phyloP scores from a whole-genome alignment of 1,284 basidiomycete species.

The Cystobasidiaceae sp. region DNA sequence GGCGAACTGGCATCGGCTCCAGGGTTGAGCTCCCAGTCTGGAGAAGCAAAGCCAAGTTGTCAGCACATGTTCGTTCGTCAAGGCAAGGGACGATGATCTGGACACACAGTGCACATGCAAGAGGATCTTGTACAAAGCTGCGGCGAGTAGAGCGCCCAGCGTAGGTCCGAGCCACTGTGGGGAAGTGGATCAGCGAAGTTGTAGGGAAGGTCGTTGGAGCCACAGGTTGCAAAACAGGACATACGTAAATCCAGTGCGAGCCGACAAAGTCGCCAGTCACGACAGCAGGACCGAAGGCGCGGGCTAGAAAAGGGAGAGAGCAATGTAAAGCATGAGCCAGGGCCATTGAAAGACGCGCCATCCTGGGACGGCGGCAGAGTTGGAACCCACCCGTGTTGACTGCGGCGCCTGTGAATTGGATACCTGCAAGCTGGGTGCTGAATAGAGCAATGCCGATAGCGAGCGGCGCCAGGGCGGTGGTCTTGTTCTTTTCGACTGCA shows the following conservation, averaged over 20 bases:
- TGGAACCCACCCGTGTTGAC: slow-evolving; percentile 25
- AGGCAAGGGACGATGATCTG: slow-evolving; percentile 47
- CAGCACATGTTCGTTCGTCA: no score
- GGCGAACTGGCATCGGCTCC: slow-evolving; percentile 52
- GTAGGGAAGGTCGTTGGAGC: not conserved
- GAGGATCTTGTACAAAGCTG: slow-evolving; percentile 55
- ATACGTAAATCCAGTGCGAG: slow-evolving; percentile 56
- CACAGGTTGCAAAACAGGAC: not conserved
- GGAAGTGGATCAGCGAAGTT: not conserved
- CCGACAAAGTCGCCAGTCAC: slow-evolving; percentile 49
- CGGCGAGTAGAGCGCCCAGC: slow-evolving; percentile 58
- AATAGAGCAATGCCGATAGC: slow-evolving; percentile 36
- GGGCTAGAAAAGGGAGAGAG: slow-evolving; percentile 24
- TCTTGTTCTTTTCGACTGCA: slow-evolving; percentile 34
- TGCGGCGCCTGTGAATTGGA: slow-evolving; percentile 34
- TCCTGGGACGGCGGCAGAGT: not conserved
- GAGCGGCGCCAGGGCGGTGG: slow-evolving; percentile 30
- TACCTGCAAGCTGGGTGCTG: slow-evolving; percentile 33
- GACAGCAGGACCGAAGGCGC: slow-evolving; percentile 36
- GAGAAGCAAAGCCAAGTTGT: slow-evolving; percentile 46
- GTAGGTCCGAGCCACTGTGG: slow-evolving; percentile 63
- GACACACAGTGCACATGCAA: slow-evolving; percentile 48
- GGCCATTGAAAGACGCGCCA: not conserved
- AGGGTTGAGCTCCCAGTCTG: slow-evolving; percentile 55
- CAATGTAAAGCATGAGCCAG: not conserved